These are phyloP conservation scores for Myxozyma geophila DNA, from an alignment of 805 yeast species.

Conservation along the genomic window DNA sequence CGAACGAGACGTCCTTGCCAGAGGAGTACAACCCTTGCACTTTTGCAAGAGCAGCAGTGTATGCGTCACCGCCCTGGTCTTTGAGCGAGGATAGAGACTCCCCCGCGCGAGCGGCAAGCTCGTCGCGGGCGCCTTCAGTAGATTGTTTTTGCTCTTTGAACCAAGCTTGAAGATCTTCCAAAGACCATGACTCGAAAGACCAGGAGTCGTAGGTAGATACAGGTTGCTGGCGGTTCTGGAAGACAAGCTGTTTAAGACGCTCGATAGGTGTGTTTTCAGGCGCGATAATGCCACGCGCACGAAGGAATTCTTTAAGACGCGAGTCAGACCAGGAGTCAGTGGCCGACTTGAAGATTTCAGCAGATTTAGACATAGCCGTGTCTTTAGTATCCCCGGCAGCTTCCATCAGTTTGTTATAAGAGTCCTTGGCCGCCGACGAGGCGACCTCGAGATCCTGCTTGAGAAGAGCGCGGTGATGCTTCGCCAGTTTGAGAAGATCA, in stretches of 20 bases:
- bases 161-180: conserved; percentile 56
- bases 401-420: conserved; percentile 9
- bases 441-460: conserved; percentile 39
- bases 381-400: conserved; percentile 37
- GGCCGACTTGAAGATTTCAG: conserved; percentile 38
- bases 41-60: conserved; percentile 49
- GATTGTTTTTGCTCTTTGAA: conserved; percentile 52
- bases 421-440: conserved; percentile 28
- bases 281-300: conserved; percentile 45
- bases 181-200: conserved; percentile 60
- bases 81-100: conserved; percentile 54
- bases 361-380: conserved; percentile 22
- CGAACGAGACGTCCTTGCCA: conserved; percentile 52
- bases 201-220: conserved; percentile 49
- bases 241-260: conserved; percentile 51
- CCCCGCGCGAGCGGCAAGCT: conserved; percentile 53
- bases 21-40: conserved; percentile 45
- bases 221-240: conserved; percentile 48
- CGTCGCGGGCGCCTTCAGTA: conserved; percentile 52
- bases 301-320: conserved; percentile 44
- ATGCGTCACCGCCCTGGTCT: conserved; percentile 47
- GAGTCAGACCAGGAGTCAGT: conserved; percentile 45
- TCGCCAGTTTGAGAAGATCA: conserved; percentile 40
- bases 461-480: conserved; percentile 44
- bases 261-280: conserved; percentile 45